These are phyloP conservation scores for Aspergillus ustus DNA, from an alignment of 2,329 filamentous ascomycete genomes.

Conservation along the genomic window DNA sequence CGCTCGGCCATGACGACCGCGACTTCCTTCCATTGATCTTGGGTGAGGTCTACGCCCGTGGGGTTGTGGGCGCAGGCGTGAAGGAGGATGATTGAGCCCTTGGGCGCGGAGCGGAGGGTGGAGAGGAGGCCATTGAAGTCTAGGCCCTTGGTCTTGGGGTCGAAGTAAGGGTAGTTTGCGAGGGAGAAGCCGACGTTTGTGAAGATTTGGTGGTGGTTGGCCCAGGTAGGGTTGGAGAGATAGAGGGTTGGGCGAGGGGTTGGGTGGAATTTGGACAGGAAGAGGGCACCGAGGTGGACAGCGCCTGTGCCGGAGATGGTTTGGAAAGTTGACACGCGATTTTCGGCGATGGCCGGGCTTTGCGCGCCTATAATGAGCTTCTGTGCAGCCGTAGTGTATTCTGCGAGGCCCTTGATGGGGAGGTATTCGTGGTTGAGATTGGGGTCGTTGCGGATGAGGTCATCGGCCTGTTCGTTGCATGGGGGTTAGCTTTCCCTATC, in stretches of 20 bases:
- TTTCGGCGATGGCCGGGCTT: conserved; percentile 81
- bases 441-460: conserved; percentile 84
- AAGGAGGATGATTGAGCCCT: conserved; percentile 83
- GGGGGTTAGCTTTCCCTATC: conserved; percentile 8
- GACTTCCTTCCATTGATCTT: conserved; percentile 92
- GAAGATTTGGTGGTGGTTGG: conserved; percentile 99
- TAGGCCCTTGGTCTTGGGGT: conserved; percentile 82
- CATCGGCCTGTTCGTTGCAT: conserved; percentile 71
- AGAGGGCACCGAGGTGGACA: conserved; percentile 88
- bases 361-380: conserved; percentile 82
- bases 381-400: conserved; percentile 87
- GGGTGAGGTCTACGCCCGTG: conserved; percentile 91
- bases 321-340: conserved; percentile 81
- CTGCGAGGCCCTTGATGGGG: conserved; percentile 84
- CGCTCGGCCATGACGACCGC: conserved; percentile 75
- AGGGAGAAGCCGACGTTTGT: conserved; percentile 80
- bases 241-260: conserved; percentile 69
- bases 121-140: conserved; percentile 88
- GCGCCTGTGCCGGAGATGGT: conserved; percentile 98
- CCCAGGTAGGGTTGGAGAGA: conserved; percentile 95
- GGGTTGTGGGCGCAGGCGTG: conserved; percentile 98
- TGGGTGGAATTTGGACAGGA: conserved; percentile 88
- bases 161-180: conserved; percentile 92
- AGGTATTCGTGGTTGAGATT: conserved; percentile 97
- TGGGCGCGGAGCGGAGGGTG: conserved; percentile 70